Evolutionary conservation across 1,284 basidiomycete genomes (phyloP).

Genomic region (Trametes polyzona): DNA sequence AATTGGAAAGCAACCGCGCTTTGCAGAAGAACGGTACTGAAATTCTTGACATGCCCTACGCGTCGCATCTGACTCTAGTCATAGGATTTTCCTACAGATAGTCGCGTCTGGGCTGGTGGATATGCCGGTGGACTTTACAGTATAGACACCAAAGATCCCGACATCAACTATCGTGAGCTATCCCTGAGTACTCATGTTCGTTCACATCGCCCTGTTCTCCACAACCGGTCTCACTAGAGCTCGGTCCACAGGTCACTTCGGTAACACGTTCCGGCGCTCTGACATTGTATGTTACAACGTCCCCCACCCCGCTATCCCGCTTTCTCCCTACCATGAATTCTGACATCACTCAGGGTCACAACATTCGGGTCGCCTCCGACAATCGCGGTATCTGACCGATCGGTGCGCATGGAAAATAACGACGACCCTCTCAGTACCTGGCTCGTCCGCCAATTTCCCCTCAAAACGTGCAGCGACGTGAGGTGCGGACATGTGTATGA

Average conservation of each 20-base stretch:
- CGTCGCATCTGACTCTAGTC: too few species aligned
- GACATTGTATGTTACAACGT: slow-evolving; percentile 23
- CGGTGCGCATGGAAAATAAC: too few species aligned
- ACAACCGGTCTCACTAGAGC: neutral
- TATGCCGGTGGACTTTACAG: slow-evolving; percentile 33
- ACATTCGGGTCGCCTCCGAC: slow-evolving; percentile 20
- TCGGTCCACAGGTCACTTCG: slow-evolving; percentile 24
- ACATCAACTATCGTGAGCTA: slow-evolving; percentile 22
- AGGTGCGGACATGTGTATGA: slow-evolving; percentile 17
- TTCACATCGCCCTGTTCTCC: neutral
- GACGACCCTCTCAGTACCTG: neutral
- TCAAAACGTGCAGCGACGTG: slow-evolving; percentile 15
- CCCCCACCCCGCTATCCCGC: too few species aligned
- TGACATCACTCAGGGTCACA: slow-evolving; percentile 5
- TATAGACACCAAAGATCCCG: slow-evolving; percentile 16
- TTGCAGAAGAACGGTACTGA: too few species aligned
- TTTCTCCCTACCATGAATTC: too few species aligned
- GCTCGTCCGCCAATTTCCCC: slow-evolving; percentile 20
- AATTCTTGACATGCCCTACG: too few species aligned
- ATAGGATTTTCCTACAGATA: too few species aligned
- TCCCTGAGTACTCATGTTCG: slow-evolving; percentile 29
- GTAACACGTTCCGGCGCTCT: slow-evolving; percentile 25
- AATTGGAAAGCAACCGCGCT: too few species aligned
- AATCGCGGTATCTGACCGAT: too few species aligned
- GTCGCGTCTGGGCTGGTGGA: slow-evolving; percentile 26